Evolutionary conservation across 139 green algal genomes (phyloP).

Genomic region (Volvox africanus): DNA sequence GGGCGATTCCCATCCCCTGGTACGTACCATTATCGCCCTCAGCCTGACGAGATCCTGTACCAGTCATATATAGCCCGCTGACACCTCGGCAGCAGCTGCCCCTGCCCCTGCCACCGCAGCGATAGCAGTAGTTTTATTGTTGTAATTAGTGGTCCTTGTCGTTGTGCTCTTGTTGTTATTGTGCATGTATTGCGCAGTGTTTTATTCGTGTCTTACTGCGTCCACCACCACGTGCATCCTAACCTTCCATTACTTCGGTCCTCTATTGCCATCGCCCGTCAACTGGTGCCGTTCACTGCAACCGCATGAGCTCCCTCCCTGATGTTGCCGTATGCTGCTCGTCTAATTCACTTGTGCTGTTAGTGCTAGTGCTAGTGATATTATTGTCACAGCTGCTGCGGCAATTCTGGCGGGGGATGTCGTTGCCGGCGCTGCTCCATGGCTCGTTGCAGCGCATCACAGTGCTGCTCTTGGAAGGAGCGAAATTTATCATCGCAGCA

Average conservation of each 20-base stretch:
- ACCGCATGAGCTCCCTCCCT: too few species aligned
- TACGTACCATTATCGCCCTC: neutral
- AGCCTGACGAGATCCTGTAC: too few species aligned
- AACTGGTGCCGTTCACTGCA: too few species aligned
- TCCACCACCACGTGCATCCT: too few species aligned
- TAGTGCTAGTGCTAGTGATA: neutral
- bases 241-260: too few species aligned
- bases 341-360: neutral
- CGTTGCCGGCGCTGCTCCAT: neutral
- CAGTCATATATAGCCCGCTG: too few species aligned
- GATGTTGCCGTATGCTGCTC: too few species aligned
- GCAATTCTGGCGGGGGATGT: neutral
- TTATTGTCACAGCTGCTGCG: neutral
- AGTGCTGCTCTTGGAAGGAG: constrained; percentile 11
- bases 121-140: too few species aligned
- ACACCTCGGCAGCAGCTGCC: neutral
- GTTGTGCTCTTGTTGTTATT: neutral
- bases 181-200: too few species aligned
- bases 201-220: too few species aligned
- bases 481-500: constrained; percentile 35
- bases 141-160: too few species aligned
- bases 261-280: too few species aligned
- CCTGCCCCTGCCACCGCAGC: neutral
- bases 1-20: neutral
- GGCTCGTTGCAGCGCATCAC: neutral